Evolutionary conservation across 1,284 basidiomycete genomes (phyloP), one percentile per base, ranked within the genome.

Genomic region (Apiotrichum gracile): DNA sequence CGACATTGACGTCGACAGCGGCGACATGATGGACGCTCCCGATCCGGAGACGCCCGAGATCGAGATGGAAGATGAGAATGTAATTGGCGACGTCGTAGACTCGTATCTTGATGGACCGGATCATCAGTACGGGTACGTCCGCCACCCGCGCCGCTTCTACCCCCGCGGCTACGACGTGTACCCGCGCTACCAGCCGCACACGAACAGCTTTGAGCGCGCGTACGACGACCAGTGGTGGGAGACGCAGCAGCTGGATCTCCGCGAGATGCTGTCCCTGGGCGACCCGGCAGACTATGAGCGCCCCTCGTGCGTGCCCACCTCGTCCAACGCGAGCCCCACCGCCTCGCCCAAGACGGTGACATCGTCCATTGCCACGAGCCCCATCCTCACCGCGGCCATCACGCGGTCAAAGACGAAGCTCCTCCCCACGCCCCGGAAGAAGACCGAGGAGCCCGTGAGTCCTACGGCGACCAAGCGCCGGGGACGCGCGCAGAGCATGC

Each of bases 181-280:
- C 31, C 43, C 43, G n/a, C 43, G 29, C 4, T 34, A 22, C 21
- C 19, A 21, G 19, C 43, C 43, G 31, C 19, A 31, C 29, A 27
- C 25, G 19, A 33, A 31, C 43, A 33, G 43, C 43, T 24, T 45
- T 33, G 43, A 45, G 31, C 31, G 43, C 29, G 43, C 43, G 17
- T 45, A 45, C 29, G 43, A 45, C 21, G 29, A 45, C 29, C n/a
- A 22, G 8, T 45, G 43, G 43, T 45, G 29, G 43, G 43, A 45
- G 29, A 45, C 43, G 31, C 43, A 45, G 29, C 43, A 45, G 29
- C 43, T 45, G 29, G 29, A 45, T 21, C 27, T 27, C 14, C 43
- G 43, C 43, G 43, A 45, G 43, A 45, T 45, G 43, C 27, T 45
- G 19, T 27, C 43, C 4, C 43, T 45, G 3, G 43, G 43, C 29